These are phyloP conservation scores for Loxodes magnus DNA, from an alignment of 73 alveolate species.

Conservation along the genomic window DNA sequence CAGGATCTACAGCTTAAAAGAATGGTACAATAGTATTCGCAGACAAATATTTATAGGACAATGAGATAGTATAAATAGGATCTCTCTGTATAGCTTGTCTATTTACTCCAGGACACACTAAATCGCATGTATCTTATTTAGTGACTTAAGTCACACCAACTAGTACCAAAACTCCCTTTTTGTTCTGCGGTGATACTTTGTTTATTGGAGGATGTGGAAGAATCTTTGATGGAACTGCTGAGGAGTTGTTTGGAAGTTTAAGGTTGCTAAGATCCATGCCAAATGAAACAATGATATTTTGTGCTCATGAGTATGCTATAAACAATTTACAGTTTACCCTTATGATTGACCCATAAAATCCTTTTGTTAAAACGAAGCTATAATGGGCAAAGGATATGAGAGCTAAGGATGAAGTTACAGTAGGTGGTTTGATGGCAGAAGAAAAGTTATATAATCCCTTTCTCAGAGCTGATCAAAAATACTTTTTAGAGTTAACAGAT, in stretches of 20 bases:
- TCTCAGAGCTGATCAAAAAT: conserved; percentile 23
- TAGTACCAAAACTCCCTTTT: conserved; percentile 42
- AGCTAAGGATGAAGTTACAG: conserved; percentile 25
- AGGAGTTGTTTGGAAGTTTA: conserved; percentile 22
- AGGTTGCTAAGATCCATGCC: conserved; percentile 39
- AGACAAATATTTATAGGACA: conserved; percentile 20
- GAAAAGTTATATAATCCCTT: conserved; percentile 53
- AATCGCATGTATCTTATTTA: conserved; percentile 26
- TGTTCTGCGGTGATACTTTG: conserved; percentile 41
- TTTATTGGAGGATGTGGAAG: conserved; percentile 57
- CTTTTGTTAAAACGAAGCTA: conserved; percentile 21
- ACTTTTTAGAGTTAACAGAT: conserved; percentile 20
- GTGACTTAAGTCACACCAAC: conserved; percentile 48
- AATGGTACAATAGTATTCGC: conserved; percentile 16
- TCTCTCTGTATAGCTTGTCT: conserved; percentile 38
- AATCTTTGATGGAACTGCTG: conserved; percentile 25
- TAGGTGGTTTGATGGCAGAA: conserved; percentile 17
- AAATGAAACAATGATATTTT: conserved; percentile 42
- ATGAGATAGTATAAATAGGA: conserved; percentile 40
- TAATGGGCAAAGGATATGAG: conserved; percentile 11
- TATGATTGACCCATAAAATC: conserved; percentile 46
- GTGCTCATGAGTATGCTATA: conserved; percentile 28
- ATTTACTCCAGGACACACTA: conserved; percentile 58
- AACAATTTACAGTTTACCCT: conserved; percentile 36
- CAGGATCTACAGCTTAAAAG: conserved; percentile 13